A percentile compares a stretch with the other conserved stretches of the same genome.
These are phyloP conservation scores for Adiantum capillusveneris DNA, from an alignment of 75 land plant species.

Conservation along the genomic window DNA sequence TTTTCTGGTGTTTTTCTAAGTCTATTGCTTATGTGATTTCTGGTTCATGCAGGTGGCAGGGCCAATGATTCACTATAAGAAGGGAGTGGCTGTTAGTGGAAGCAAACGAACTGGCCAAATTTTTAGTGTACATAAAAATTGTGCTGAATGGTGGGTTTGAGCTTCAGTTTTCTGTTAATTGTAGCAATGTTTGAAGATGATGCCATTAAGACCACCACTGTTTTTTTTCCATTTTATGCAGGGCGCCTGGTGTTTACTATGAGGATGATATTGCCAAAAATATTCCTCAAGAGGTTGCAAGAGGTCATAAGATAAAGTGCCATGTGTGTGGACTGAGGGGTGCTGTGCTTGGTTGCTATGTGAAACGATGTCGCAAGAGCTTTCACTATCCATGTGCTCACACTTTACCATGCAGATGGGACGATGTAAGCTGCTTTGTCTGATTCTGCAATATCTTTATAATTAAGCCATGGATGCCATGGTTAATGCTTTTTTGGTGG, in stretches of 20 bases:
- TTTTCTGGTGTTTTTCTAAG: background rate
- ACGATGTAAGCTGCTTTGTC: constrained; percentile 36
- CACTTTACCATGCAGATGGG: constrained; percentile 56
- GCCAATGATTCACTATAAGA: constrained; percentile 48
- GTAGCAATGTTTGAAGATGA: no score
- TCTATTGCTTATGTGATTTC: background rate
- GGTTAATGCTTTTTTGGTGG: no score
- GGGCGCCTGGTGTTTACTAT: constrained; percentile 84
- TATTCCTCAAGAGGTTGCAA: constrained; percentile 50
- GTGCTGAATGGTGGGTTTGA: constrained; percentile 3
- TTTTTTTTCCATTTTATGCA: constrained; percentile 10
- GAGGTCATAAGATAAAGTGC: constrained; percentile 72
- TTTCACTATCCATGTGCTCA: constrained; percentile 84
- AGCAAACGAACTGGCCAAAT: constrained; percentile 8
- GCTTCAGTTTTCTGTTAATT: no score
- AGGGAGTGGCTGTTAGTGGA: constrained; percentile 33
- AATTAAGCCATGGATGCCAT: no score
- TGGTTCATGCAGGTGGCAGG: constrained; percentile 56
- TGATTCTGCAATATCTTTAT: no score
- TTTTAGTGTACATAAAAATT: background rate
- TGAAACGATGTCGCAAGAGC: constrained; percentile 49
- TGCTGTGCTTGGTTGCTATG: constrained; percentile 84
- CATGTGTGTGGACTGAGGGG: constrained; percentile 64
- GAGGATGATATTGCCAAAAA: constrained; percentile 47
- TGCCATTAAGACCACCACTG: no score